These are phyloP conservation scores for Claviceps maximensis DNA, from an alignment of 2,329 filamentous ascomycete genomes.

Conservation along the genomic window DNA sequence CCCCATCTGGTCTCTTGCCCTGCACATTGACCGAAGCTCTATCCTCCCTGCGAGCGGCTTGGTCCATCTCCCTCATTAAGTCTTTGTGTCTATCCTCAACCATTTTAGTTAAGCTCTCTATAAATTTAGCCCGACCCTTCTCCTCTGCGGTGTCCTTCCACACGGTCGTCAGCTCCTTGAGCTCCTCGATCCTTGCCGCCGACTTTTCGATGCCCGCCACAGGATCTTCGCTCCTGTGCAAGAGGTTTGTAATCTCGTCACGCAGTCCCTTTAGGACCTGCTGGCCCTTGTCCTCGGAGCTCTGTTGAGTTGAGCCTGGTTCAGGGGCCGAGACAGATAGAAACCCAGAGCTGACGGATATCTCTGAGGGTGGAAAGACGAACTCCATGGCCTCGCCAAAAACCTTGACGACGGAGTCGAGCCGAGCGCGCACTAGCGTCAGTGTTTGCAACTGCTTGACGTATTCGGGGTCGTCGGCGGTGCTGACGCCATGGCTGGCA, in stretches of 20 bases:
- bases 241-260: conserved; percentile 55
- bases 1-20: conserved; percentile 13
- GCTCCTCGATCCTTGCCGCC: conserved; percentile 56
- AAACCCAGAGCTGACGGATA: conserved; percentile 72
- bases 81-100: conserved; percentile 62
- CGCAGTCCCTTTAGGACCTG: conserved; percentile 59
- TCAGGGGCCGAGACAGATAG: conserved; percentile 83
- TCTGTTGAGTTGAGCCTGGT: conserved; percentile 46
- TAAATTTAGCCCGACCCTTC: conserved; percentile 66
- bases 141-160: conserved; percentile 97
- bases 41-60: conserved; percentile 23
- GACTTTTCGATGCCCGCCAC: conserved; percentile 62
- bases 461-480: conserved; percentile 44
- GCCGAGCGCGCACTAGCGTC: conserved; percentile 65
- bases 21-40: conserved; percentile 16
- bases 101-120: conserved; percentile 67
- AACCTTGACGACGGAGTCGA: conserved; percentile 78
- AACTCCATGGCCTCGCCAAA: conserved; percentile 97
- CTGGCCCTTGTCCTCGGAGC: conserved; percentile 75
- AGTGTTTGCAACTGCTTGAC: conserved; percentile 72
- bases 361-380: conserved; percentile 75
- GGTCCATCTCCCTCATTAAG: conserved; percentile 38
- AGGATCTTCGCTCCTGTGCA: conserved; percentile 44
- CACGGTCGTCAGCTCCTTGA: conserved; percentile 63
- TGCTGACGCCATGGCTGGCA: conserved; percentile 8